A percentile compares a stretch with the other conserved stretches of the same genome.
Conservation (phyloP, 2,329 filamentous ascomycete genomes). For the Diplodia mutila region DNA sequence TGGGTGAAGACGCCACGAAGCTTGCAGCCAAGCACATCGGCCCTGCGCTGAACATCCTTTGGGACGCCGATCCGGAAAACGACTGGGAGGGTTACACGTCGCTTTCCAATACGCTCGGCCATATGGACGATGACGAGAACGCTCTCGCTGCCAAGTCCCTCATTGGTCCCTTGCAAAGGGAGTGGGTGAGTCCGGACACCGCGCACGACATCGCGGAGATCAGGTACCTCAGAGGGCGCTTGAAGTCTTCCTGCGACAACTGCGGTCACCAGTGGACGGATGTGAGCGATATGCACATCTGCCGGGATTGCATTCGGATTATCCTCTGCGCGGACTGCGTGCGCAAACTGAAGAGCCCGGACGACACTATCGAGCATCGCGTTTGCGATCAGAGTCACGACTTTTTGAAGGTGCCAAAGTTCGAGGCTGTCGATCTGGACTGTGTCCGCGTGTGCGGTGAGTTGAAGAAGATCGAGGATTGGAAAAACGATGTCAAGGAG, state of each 20-base stretch:
- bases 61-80: neutral
- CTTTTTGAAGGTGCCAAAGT: neutral
- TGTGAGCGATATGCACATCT: constrained; percentile 1
- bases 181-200: neutral
- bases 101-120: constrained; percentile 14
- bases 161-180: neutral
- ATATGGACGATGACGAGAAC: constrained; percentile 6
- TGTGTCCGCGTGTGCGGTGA: neutral
- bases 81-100: constrained; percentile 3
- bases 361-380: neutral
- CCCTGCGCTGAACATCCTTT: neutral
- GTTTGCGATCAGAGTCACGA: neutral
- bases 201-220: neutral
- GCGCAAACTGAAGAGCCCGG: neutral
- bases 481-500: neutral
- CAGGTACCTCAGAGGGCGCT: neutral
- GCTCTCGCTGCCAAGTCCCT: constrained; percentile 3
- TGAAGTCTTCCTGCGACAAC: constrained; percentile 15
- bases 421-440: neutral
- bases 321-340: constrained; percentile 1
- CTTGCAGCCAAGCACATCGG: constrained; percentile 1
- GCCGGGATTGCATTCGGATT: constrained; percentile 3
- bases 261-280: neutral
- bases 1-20: neutral
- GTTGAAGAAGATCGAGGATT: neutral